Evolutionary conservation across 2,329 filamentous ascomycete genomes (phyloP), one percentile per base, ranked within the genome.

Genomic region (Paracorniculantispora psalliotae): DNA sequence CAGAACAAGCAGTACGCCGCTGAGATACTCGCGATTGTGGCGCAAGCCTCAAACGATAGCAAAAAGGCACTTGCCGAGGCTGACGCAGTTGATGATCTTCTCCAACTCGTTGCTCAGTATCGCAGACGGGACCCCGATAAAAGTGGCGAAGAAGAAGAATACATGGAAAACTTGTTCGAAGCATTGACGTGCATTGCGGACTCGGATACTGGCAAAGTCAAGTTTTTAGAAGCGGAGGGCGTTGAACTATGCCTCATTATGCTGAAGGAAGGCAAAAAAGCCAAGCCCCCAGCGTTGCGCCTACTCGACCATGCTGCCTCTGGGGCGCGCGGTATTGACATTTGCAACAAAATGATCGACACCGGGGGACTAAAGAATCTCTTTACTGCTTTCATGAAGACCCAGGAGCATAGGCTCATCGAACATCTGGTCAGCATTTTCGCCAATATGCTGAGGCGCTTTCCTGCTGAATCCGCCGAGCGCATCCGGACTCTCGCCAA

Each of bases 1-100:
- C 94, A 99, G 70, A 99, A 99, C 71, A 96, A 94, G 71, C 93
- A 97, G 71, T 99, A 97, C 71, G 84, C 92, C 0, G 91, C 93
- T 17, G 94, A 99, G 73, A 84, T 97, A 8, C 79, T 99, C 2
- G 92, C 93, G 13, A 94, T 99, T 57, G 77, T 99, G 9, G 81
- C 93, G 19, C 92, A 97, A 71, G 85, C 86, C 1, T 91, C 90
- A 3, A 64, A 81, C 0, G 73, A 81, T 39, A 92, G 91, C 66
- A 79, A 90, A 47, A 75, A 75, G 23, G 81, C 80, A 49, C 77
- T 96, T 5, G 82, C 84, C 39, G 72, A 77, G 28, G 74, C 88
- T 1, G 87, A 96, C 62, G 88, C 89, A 0, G 80, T 94, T 8
- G 93, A 99, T 67, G 72, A 81, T 3, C 78, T 96, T 65, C 85